These are phyloP conservation scores for Rhizomucor pusillus DNA, from an alignment of 371 early-diverging fungal genomes.

Conservation along the genomic window DNA sequence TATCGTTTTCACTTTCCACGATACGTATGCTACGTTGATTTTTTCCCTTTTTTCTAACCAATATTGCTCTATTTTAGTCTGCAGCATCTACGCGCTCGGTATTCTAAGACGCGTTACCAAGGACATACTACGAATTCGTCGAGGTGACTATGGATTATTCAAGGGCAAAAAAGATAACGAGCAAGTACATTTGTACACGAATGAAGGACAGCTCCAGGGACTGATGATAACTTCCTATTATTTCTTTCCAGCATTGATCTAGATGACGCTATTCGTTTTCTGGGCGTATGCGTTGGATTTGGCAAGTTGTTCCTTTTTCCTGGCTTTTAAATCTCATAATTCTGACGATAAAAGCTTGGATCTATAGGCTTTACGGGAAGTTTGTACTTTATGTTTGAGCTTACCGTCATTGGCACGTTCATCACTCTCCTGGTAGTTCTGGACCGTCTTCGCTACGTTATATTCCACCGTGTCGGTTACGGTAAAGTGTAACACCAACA, in stretches of 20 bases:
- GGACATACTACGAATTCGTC: conserved; percentile 35
- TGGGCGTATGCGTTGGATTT: conserved; percentile 48
- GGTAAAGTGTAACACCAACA: conserved; percentile 2
- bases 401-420: conserved; percentile 29
- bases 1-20: neutral
- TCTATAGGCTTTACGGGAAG: conserved; percentile 42
- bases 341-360: neutral
- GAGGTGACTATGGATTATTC: conserved; percentile 43
- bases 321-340: neutral
- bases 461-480: conserved; percentile 31
- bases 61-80: conserved; percentile 22
- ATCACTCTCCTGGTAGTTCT: conserved; percentile 31
- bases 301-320: conserved; percentile 15
- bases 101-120: conserved; percentile 43
- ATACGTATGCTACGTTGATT: too few relatives aligned
- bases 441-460: conserved; percentile 27
- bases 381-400: conserved; percentile 44
- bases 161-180: conserved; percentile 46
- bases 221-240: neutral
- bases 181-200: conserved; percentile 20
- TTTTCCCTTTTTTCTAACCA: too few relatives aligned
- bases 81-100: conserved; percentile 41
- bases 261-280: conserved; percentile 48
- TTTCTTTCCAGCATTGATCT: conserved; percentile 32
- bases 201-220: neutral